A percentile compares a stretch with the other conserved stretches of the same genome.
Evolutionary conservation across 306 rosid genomes (phyloP).

Genomic region (Abrus precatorius): DNA sequence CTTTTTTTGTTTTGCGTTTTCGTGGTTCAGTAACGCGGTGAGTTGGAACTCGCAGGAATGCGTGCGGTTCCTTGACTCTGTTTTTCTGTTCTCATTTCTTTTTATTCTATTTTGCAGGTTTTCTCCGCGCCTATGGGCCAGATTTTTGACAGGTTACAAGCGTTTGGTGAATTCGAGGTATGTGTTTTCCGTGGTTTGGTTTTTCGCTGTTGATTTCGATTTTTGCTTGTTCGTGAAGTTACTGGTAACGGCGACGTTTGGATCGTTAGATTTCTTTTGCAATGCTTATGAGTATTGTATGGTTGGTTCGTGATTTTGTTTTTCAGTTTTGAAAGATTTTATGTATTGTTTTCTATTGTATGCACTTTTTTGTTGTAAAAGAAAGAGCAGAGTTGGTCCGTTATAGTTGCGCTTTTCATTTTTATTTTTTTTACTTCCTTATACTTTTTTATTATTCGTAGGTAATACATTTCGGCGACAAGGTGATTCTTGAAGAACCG

Average conservation of each 20-base stretch:
- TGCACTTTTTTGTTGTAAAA: not conserved
- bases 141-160: constrained; percentile 85
- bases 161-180: constrained; percentile 98
- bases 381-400: not conserved
- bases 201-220: constrained; percentile 21
- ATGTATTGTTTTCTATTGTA: not conserved
- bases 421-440: constrained; percentile 7
- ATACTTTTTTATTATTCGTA: constrained; percentile 50
- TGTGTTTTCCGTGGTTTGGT: constrained; percentile 28
- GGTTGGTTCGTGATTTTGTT: not conserved
- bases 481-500: constrained; percentile 88
- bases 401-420: constrained; percentile 18
- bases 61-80: constrained; percentile 22
- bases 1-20: not conserved
- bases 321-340: not conserved
- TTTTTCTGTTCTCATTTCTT: constrained; percentile 44
- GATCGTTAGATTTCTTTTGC: not conserved
- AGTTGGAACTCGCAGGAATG: constrained; percentile 42
- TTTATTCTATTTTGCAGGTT: constrained; percentile 60
- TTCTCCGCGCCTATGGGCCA: constrained; percentile 92
- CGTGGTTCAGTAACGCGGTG: constrained; percentile 25
- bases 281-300: constrained; percentile 8
- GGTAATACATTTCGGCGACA: constrained; percentile 89
- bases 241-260: not conserved
- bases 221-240: constrained; percentile 25